Conservation (phyloP, 805 yeast species). For the Hanseniaspora mollemarum region DNA sequence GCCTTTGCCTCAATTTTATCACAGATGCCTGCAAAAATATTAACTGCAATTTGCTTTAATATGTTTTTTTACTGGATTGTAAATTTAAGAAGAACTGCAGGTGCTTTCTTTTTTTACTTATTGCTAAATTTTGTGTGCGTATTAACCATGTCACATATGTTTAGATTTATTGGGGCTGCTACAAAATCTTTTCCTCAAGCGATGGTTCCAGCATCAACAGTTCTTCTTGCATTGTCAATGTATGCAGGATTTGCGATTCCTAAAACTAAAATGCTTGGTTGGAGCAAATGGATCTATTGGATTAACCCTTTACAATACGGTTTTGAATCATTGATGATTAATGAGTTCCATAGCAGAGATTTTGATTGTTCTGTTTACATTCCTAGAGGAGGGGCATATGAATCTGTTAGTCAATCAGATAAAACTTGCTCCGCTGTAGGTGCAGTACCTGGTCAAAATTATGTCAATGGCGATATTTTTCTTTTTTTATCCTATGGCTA, state of each 20-base stretch:
- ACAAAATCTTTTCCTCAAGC: slow-evolving; percentile 41
- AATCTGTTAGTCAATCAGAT: slow-evolving; percentile 27
- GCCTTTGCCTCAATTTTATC: slow-evolving; percentile 44
- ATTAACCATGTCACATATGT: slow-evolving; percentile 43
- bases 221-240: slow-evolving; percentile 39
- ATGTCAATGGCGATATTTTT: slow-evolving; percentile 45
- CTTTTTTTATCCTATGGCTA: slow-evolving; percentile 37
- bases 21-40: slow-evolving; percentile 41
- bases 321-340: slow-evolving; percentile 47
- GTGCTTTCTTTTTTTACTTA: slow-evolving; percentile 44
- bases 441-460: slow-evolving; percentile 39
- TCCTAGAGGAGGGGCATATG: slow-evolving; percentile 40
- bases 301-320: slow-evolving; percentile 47
- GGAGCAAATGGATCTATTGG: slow-evolving; percentile 58
- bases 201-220: slow-evolving; percentile 46
- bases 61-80: slow-evolving; percentile 43
- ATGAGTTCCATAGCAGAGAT: slow-evolving; percentile 41
- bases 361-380: slow-evolving; percentile 39
- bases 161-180: slow-evolving; percentile 43
- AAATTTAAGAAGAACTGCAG: slow-evolving; percentile 41
- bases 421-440: slow-evolving; percentile 50
- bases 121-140: slow-evolving; percentile 36
- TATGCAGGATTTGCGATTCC: slow-evolving; percentile 53
- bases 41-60: slow-evolving; percentile 38
- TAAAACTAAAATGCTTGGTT: slow-evolving; percentile 44